Conservation (phyloP, 164 flowering plant genomes). For the Buxus sempervirens region DNA sequence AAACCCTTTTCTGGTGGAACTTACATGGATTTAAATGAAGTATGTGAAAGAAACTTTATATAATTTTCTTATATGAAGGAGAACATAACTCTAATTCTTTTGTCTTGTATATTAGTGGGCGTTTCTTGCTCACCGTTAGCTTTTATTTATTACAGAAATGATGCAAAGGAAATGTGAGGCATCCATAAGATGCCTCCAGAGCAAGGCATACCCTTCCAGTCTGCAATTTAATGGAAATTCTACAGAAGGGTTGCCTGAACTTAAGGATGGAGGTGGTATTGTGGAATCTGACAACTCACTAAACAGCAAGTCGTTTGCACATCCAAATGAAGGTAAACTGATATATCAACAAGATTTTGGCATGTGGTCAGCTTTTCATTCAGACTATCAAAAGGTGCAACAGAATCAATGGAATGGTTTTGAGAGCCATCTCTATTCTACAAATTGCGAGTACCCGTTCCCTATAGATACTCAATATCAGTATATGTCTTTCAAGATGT, state of each 20-base stretch:
- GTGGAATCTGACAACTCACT: constrained; percentile 25
- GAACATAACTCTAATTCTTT: neutral
- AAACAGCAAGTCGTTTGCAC: constrained; percentile 33
- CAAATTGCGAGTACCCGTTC: constrained; percentile 26
- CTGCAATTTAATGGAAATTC: constrained; percentile 32
- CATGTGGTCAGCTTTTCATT: constrained; percentile 39
- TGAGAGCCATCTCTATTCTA: constrained; percentile 41
- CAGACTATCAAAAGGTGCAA: constrained; percentile 46
- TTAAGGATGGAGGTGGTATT: constrained; percentile 42
- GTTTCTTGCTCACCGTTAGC: neutral
- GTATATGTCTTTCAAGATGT: constrained; percentile 43
- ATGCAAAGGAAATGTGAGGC: constrained; percentile 66
- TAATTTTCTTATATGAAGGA: too few relatives aligned
- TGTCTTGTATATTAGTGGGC: neutral
- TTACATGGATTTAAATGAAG: too few relatives aligned
- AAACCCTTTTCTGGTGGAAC: too few relatives aligned
- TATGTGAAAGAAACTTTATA: too few relatives aligned
- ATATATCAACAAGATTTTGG: constrained; percentile 38
- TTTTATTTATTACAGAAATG: constrained; percentile 41
- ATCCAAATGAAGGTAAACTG: constrained; percentile 36
- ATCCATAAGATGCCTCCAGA: too few relatives aligned
- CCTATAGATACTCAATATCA: constrained; percentile 43
- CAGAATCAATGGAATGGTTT: constrained; percentile 37
- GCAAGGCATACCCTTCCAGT: constrained; percentile 37
- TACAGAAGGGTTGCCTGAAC: constrained; percentile 33